Evolutionary conservation across 1,284 basidiomycete species (phyloP), one percentile per base, ranked within the genome.

Genomic region (Tilletiopsis washingtonensis): DNA sequence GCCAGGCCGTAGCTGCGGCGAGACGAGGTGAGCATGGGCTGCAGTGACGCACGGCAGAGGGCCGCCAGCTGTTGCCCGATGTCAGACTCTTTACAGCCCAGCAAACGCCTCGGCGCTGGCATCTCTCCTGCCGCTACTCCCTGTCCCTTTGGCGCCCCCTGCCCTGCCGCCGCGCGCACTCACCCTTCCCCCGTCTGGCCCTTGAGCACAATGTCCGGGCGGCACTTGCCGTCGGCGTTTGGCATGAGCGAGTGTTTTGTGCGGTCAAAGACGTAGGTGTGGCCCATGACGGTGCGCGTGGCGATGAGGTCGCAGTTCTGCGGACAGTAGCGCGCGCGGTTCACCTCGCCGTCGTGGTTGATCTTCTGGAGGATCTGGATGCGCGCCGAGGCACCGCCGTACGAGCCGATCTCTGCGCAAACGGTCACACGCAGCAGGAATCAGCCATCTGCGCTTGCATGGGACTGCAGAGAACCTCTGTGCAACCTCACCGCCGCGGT

Each of bases 231-330:
- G 14, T 88, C 87, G 26, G 83, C 80, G 64, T 88, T 86, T 1
- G 93, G 91, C 67, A 91, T 87, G 65, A 84, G 90, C 57, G 89
- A 83, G 75, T 98, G 93, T 75, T 96, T 97, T 42, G 94, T 98
- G 51, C 94, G 78, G 76, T 99, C 94, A 75, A 98, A 99, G 32
- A 99, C 77, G 59, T 87, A 80, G 9, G 96, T 89, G 60, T 93
- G 88, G 14, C 94, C 94, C 4, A 81, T 82, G 6, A 93, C 82
- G 9, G 90, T 79, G 63, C 97, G 93, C 7, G 93, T 98, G 2
- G 94, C 94, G 59, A 99, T 88, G 60, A 99, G 75, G 75, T 98
- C 89, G 5, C 89, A 87, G 71, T 98, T 98, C 76, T 97, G 93
- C 14, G 94, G 94, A 88, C 96, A 97, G 75, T 98, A 99, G 40